These are phyloP conservation scores for Hypoxylon sp. DNA, from an alignment of 2,329 filamentous ascomycete species.

Conservation along the genomic window DNA sequence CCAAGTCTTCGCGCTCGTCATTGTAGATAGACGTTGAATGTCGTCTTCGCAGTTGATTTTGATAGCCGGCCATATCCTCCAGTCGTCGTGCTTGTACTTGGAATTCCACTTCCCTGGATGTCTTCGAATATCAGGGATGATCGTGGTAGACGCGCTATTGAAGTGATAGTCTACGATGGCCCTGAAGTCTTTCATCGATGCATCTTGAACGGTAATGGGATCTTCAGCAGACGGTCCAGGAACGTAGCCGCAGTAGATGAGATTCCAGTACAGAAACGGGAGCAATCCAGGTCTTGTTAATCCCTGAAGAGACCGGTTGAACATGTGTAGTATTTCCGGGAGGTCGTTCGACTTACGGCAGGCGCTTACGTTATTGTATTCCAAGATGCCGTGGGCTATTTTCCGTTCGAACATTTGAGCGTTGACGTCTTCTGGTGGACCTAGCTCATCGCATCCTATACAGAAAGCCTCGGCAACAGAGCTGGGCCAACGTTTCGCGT, in stretches of 20 bases:
- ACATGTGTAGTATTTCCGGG: background rate
- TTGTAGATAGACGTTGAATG: background rate
- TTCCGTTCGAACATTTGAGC: constrained; percentile 9
- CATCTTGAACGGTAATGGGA: constrained; percentile 20
- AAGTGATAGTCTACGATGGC: constrained; percentile 32
- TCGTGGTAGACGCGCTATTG: constrained; percentile 3
- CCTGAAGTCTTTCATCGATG: constrained; percentile 26
- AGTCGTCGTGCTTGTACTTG: background rate
- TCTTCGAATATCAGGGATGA: constrained; percentile 5
- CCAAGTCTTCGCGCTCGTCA: background rate
- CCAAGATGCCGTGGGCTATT: constrained; percentile 26
- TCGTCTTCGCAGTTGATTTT: constrained; percentile 34
- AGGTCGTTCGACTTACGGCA: no score
- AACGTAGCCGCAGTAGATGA: constrained; percentile 24
- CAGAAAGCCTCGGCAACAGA: constrained; percentile 14
- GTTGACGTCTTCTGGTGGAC: constrained; percentile 15
- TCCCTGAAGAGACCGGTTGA: constrained; percentile 30
- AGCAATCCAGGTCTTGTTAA: constrained; percentile 30
- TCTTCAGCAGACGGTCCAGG: background rate
- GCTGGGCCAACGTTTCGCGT: constrained; percentile 1
- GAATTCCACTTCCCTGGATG: constrained; percentile 1
- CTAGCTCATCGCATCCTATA: background rate
- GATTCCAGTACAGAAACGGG: constrained; percentile 18
- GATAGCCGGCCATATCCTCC: constrained; percentile 27
- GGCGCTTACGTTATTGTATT: constrained; percentile 4